Evolutionary conservation across 139 green algal genomes (phyloP).

Genomic region (Chlamydomonas sp.): DNA sequence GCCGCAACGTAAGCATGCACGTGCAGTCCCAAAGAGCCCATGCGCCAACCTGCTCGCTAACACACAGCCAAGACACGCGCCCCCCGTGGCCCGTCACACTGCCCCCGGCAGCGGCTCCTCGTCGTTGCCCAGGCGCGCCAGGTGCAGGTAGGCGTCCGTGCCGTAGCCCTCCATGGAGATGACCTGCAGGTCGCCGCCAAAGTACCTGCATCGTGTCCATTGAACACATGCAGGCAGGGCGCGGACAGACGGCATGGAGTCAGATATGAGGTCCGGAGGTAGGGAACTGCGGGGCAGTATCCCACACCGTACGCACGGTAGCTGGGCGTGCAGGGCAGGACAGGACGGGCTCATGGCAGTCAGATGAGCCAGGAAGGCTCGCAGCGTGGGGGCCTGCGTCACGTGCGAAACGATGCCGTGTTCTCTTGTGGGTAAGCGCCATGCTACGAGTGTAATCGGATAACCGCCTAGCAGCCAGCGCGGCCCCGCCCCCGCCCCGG

Average conservation of each 20-base stretch:
- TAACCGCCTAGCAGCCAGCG: too few relatives aligned
- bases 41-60: too few relatives aligned
- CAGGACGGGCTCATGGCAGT: too few relatives aligned
- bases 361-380: too few relatives aligned
- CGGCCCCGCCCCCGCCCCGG: too few relatives aligned
- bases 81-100: not conserved
- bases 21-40: too few relatives aligned
- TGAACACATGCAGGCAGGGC: not conserved
- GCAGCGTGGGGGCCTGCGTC: too few relatives aligned
- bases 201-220: conserved; percentile 78
- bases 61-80: too few relatives aligned
- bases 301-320: too few relatives aligned
- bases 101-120: conserved; percentile 92
- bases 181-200: conserved; percentile 96
- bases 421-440: not conserved
- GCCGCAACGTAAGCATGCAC: not conserved
- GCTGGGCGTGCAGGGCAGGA: too few relatives aligned
- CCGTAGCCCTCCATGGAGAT: conserved; percentile 96
- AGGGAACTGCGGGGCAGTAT: not conserved
- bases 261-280: not conserved
- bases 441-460: not conserved
- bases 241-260: not conserved
- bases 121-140: conserved; percentile 94
- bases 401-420: too few relatives aligned
- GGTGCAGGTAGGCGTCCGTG: conserved; percentile 98